Conservation (phyloP, 2,329 filamentous ascomycete genomes). For the Phoma sp. region DNA sequence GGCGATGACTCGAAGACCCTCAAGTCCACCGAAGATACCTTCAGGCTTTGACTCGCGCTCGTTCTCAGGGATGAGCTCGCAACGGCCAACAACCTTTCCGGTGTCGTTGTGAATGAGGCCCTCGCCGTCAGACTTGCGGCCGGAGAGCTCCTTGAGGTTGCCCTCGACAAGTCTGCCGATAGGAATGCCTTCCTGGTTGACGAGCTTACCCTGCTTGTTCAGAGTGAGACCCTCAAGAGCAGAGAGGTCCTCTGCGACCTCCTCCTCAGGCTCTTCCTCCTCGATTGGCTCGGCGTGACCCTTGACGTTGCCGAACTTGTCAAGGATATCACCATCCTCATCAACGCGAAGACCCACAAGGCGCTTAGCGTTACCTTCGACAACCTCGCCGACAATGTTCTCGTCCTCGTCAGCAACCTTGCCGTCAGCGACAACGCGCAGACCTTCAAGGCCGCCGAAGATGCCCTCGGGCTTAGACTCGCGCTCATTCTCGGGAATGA, state of each 20-base stretch:
- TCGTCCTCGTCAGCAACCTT: conserved; percentile 59
- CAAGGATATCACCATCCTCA: conserved; percentile 67
- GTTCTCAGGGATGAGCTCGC: conserved; percentile 71
- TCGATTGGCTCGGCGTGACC: conserved; percentile 64
- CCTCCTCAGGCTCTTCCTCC: conserved; percentile 52
- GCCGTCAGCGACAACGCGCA: conserved; percentile 56
- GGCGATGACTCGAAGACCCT: conserved; percentile 56
- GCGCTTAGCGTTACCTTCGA: conserved; percentile 66
- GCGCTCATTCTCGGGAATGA: conserved; percentile 70
- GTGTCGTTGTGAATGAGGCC: conserved; percentile 75
- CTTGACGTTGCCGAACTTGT: conserved; percentile 67
- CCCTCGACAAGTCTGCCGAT: conserved; percentile 72
- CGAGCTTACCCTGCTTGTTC: conserved; percentile 59
- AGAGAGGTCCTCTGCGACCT: conserved; percentile 52
- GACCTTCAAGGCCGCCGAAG: conserved; percentile 57
- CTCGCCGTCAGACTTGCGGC: conserved; percentile 73
- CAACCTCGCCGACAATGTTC: conserved; percentile 60
- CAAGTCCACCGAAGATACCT: conserved; percentile 58
- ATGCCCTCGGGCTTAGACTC: conserved; percentile 58
- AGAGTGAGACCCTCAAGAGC: conserved; percentile 54
- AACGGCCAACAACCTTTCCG: conserved; percentile 71
- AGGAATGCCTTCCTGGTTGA: conserved; percentile 57
- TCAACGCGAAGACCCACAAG: conserved; percentile 65
- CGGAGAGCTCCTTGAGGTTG: conserved; percentile 66
- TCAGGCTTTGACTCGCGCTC: conserved; percentile 62